A percentile compares a stretch with the other conserved stretches of the same genome.
Evolutionary conservation across 2,329 filamentous ascomycete species (phyloP).

Genomic region (Alternaria burnsii): DNA sequence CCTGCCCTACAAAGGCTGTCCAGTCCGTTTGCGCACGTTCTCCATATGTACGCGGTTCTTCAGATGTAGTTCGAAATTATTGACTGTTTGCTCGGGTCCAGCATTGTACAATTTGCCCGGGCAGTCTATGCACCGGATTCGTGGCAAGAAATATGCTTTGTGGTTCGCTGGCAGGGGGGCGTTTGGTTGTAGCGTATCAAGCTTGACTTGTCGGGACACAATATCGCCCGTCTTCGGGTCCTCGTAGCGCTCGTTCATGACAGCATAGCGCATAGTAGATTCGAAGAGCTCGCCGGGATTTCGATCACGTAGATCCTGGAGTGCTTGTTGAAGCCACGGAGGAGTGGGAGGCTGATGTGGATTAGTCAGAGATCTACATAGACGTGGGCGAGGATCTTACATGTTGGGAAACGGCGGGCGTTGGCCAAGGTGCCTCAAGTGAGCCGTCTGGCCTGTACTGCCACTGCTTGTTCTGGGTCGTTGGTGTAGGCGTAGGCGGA

Average conservation of each 20-base stretch:
- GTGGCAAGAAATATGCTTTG: conserved; percentile 83
- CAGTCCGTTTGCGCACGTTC: conserved; percentile 47
- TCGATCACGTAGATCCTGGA: conserved; percentile 72
- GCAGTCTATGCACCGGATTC: conserved; percentile 92
- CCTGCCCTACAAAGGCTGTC: conserved; percentile 19
- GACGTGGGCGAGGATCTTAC: conserved; percentile 60
- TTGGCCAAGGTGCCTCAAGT: conserved; percentile 69
- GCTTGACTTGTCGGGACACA: conserved; percentile 61
- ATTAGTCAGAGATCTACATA: conserved; percentile 22
- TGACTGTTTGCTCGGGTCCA: conserved; percentile 81
- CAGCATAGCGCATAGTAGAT: conserved; percentile 87
- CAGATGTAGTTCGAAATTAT: conserved; percentile 92
- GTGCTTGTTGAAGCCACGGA: conserved; percentile 80
- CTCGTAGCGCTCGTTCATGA: conserved; percentile 68
- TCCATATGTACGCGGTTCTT: conserved; percentile 76
- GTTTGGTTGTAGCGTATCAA: conserved; percentile 55
- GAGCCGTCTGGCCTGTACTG: conserved; percentile 62
- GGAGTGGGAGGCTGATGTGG: conserved; percentile 78
- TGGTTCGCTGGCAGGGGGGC: conserved; percentile 68
- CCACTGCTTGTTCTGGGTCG: conserved; percentile 43
- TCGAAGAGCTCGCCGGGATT: conserved; percentile 89
- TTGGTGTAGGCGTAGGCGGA: conserved; percentile 50
- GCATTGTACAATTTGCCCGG: conserved; percentile 94
- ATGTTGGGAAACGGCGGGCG: conserved; percentile 65
- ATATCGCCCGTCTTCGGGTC: conserved; percentile 64